These are phyloP conservation scores for Trichoderma koningiopsis DNA, from an alignment of 2,329 filamentous ascomycete genomes.

Conservation along the genomic window DNA sequence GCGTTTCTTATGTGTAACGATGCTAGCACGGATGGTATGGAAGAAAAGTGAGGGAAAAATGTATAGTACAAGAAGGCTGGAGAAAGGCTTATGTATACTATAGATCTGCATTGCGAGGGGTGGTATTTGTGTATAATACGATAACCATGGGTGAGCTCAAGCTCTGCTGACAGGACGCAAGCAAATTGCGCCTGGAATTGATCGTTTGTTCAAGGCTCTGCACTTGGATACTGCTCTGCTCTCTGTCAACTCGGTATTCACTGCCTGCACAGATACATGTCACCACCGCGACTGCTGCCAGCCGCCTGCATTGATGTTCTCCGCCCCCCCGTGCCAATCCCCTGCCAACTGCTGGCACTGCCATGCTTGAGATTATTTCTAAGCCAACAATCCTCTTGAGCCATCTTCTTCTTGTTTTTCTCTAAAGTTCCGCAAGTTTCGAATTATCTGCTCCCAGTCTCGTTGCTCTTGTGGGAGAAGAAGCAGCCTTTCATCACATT, in stretches of 20 bases:
- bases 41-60: background rate
- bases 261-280: background rate
- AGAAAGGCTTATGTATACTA: slow-evolving; percentile 2
- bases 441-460: background rate
- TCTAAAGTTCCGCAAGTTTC: background rate
- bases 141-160: background rate
- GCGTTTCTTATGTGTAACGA: slow-evolving; percentile 3
- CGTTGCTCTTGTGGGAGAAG: background rate
- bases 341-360: slow-evolving; percentile 8
- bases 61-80: slow-evolving; percentile 1
- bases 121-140: background rate
- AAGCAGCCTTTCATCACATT: background rate
- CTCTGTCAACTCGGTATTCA: background rate
- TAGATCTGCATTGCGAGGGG: background rate
- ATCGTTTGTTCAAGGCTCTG: background rate
- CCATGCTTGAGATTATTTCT: background rate
- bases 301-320: background rate
- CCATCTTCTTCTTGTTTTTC: background rate
- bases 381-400: background rate
- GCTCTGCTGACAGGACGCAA: background rate
- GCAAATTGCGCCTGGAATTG: background rate
- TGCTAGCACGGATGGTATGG: background rate
- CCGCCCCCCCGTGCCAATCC: background rate
- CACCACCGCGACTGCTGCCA: background rate
- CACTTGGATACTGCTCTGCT: background rate